Evolutionary conservation across 495 filamentous ascomycete genomes (phyloP), one percentile per base, ranked within the genome.

Genomic region (Penicillium manginii): DNA sequence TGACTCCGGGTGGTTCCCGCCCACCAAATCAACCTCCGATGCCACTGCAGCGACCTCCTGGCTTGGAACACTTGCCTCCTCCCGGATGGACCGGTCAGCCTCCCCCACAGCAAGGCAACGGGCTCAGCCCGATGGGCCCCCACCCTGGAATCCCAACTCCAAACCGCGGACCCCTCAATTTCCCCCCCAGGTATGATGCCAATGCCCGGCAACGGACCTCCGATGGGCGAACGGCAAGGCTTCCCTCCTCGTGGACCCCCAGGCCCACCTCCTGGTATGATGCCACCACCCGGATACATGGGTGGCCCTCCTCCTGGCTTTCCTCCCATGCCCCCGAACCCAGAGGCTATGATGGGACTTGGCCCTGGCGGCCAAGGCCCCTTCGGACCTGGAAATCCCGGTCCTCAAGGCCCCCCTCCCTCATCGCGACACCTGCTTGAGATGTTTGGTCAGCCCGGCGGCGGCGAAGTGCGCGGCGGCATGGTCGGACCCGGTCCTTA

Each of bases 201-300:
- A 11, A 75, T 79, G 68, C 75, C 71, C n/a, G 75, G 70, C 0
- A 71, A 66, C 49, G 58, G 64, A 18, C 73, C 72, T 42, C 70
- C 70, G 3, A 61, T 70, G 8, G 74, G 69, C 49, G 72, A 80
- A 18, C 74, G 76, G 18, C 76, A 74, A 52, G 66, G 62, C 48
- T 78, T 76, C 52, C 75, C 75, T 29, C 74, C 75, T 29, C 74
- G 76, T 54, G 78, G 71, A 12, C 76, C 70, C 55, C 78, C 75
- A 19, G 78, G 71, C 14, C 76, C 69, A 55, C 78, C 75, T 23
- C 79, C 75, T 2, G 79, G 78, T 35, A 81, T 82, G 78, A 76
- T 79, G 66, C 80, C 77, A 15, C 80, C 78, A 33, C 80, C 80
- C 1, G 81, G 79, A 19, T 84, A 79, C 59, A 78, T 79, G 72